Conservation (phyloP, 139 green algal species). For the Chlamydomonas sp. region DNA sequence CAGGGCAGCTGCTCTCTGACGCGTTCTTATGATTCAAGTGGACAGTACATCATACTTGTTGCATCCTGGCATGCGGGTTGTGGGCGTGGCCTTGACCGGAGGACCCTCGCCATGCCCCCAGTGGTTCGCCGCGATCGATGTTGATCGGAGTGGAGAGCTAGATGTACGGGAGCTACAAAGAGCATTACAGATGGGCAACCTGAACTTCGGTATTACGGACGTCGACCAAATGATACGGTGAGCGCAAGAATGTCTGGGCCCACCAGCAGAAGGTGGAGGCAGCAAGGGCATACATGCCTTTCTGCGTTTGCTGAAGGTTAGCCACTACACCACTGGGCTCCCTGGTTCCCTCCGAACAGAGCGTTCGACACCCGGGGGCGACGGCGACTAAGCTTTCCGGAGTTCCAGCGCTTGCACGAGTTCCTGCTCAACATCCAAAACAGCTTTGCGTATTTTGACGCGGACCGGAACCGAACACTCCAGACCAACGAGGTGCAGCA, state of each 20-base stretch:
- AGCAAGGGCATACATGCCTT: no score
- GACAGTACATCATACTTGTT: no score
- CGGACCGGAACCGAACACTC: conserved; percentile 24
- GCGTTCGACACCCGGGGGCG: conserved; percentile 34
- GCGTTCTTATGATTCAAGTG: no score
- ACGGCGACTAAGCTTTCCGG: conserved; percentile 23
- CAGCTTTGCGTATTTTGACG: conserved; percentile 40
- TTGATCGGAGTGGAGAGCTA: conserved; percentile 30
- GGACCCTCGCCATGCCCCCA: not conserved
- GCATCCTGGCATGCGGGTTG: no score
- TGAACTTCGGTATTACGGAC: conserved; percentile 38
- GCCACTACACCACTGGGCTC: not conserved
- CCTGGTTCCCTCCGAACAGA: not conserved
- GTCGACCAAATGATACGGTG: conserved; percentile 40
- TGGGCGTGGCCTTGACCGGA: not conserved
- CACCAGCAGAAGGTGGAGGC: no score
- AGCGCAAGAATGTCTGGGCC: not conserved
- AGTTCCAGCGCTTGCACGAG: conserved; percentile 38
- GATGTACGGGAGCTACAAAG: conserved; percentile 35
- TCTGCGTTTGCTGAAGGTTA: not conserved
- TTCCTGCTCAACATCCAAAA: conserved; percentile 40
- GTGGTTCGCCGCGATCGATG: conserved; percentile 43
- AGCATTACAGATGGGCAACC: conserved; percentile 25
- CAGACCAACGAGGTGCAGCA: conserved; percentile 25
- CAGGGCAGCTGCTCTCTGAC: no score